phyloP scores from a whole-genome alignment of 257 asterid genomes.

The Agastache rugosa region DNA sequence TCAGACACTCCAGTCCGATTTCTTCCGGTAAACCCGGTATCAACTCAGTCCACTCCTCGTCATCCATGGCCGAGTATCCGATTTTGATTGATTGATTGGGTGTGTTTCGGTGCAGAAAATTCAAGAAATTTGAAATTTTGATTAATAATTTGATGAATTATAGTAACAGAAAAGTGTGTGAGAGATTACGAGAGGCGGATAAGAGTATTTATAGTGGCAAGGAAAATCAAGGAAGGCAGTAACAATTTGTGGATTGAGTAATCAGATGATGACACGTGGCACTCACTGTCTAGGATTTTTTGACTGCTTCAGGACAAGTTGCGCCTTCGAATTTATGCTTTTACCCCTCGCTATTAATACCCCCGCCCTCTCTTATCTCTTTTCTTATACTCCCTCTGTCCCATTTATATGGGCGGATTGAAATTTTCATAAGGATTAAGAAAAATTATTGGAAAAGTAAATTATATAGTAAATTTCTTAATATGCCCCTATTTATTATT shows the following conservation, averaged over 20 bases:
- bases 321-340: neutral
- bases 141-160: neutral
- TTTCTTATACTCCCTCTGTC: too few species aligned
- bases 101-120: neutral
- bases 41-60: slow-evolving; percentile 49
- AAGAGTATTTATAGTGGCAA: neutral
- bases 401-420: too few species aligned
- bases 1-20: slow-evolving; percentile 76
- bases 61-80: slow-evolving; percentile 26
- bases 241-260: slow-evolving; percentile 21
- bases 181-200: neutral
- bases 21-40: slow-evolving; percentile 88
- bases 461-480: too few species aligned
- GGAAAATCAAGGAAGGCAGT: neutral
- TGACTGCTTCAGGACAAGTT: slow-evolving; percentile 15
- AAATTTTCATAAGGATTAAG: too few species aligned
- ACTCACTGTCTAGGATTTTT: neutral
- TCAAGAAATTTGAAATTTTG: neutral
- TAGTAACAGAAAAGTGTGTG: neutral
- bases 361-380: neutral
- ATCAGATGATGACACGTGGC: slow-evolving; percentile 43
- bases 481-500: too few species aligned
- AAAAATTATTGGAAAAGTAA: too few species aligned
- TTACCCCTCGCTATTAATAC: too few species aligned
- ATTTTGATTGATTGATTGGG: neutral